Evolutionary conservation across 192 early-diverging fungal species (phyloP).

Genomic region (Backusella tuberculispora): DNA sequence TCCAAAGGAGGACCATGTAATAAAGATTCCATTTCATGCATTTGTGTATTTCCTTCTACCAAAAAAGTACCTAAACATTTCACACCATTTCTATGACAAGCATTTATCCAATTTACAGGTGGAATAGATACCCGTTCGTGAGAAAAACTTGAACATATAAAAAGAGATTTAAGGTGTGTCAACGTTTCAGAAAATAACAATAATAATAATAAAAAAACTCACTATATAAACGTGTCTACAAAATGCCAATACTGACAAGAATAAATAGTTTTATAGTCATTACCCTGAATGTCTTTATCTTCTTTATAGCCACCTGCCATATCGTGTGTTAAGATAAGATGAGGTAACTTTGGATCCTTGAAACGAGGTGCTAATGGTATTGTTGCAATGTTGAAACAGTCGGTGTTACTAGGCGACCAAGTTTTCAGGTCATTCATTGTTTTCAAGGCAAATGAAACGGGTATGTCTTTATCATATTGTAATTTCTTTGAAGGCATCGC

Average conservation of each 20-base stretch:
- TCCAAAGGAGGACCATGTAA: slow-evolving; percentile 47
- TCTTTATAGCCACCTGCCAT: slow-evolving; percentile 67
- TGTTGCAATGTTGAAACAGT: slow-evolving; percentile 26
- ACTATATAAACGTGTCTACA: slow-evolving; percentile 69
- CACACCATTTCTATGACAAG: slow-evolving; percentile 65
- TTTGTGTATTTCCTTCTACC: slow-evolving; percentile 56
- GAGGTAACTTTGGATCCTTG: not conserved
- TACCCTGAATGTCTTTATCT: slow-evolving; percentile 52
- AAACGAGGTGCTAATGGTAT: not conserved
- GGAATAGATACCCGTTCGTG: slow-evolving; percentile 64
- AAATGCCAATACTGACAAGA: slow-evolving; percentile 63
- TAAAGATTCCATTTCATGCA: slow-evolving; percentile 56
- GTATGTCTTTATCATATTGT: not conserved
- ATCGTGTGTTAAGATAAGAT: slow-evolving; percentile 64
- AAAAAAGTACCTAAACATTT: slow-evolving; percentile 62
- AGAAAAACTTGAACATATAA: slow-evolving; percentile 45
- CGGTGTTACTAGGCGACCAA: slow-evolving; percentile 21
- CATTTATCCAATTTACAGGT: slow-evolving; percentile 64
- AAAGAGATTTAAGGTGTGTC: not conserved
- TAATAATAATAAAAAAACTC: slow-evolving; percentile 12
- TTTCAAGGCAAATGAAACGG: slow-evolving; percentile 22
- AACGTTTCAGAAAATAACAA: no score
- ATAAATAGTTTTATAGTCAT: slow-evolving; percentile 50
- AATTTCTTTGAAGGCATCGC: slow-evolving; percentile 28
- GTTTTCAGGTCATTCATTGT: slow-evolving; percentile 22